phyloP scores from a whole-genome alignment of 768 basidiomycete species.

The Trametes cinnabarina region DNA sequence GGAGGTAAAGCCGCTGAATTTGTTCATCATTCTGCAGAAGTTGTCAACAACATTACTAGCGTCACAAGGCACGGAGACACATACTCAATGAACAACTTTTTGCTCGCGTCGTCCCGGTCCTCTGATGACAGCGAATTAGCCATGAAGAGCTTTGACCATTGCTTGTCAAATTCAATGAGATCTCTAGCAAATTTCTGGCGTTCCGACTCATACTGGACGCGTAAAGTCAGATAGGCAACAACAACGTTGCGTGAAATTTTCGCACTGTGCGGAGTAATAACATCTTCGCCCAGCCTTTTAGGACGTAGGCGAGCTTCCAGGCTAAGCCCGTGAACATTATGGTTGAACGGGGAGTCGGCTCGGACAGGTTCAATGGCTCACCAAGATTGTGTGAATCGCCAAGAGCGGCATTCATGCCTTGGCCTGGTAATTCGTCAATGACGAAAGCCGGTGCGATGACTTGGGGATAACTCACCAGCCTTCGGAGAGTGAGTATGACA shows the following conservation, averaged over 20 bases:
- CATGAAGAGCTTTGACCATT: slow-evolving; percentile 50
- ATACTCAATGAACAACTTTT: slow-evolving; percentile 45
- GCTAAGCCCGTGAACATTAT: slow-evolving; percentile 29
- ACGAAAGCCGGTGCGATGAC: slow-evolving; percentile 18
- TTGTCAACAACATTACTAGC: background rate
- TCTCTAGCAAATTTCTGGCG: slow-evolving; percentile 52
- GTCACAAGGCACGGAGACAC: too few relatives aligned
- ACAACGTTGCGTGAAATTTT: background rate
- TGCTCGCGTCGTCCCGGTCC: slow-evolving; percentile 44
- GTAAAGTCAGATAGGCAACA: background rate
- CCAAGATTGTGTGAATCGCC: slow-evolving; percentile 53
- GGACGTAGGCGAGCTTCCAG: slow-evolving; percentile 51
- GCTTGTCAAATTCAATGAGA: slow-evolving; percentile 51
- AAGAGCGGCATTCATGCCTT: slow-evolving; percentile 54
- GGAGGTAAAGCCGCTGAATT: slow-evolving; percentile 43
- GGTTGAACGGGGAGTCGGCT: too few relatives aligned
- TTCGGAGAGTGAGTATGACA: slow-evolving; percentile 46
- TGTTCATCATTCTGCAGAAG: slow-evolving; percentile 38
- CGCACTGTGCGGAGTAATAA: slow-evolving; percentile 46
- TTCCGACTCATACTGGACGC: slow-evolving; percentile 47
- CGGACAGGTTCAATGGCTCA: slow-evolving; percentile 9
- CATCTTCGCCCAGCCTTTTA: slow-evolving; percentile 45
- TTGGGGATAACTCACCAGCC: slow-evolving; percentile 30
- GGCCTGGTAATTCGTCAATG: slow-evolving; percentile 31
- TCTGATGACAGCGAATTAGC: slow-evolving; percentile 44